phyloP scores from a whole-genome alignment of 345 rosid genomes.

The Heritiera fomes region DNA sequence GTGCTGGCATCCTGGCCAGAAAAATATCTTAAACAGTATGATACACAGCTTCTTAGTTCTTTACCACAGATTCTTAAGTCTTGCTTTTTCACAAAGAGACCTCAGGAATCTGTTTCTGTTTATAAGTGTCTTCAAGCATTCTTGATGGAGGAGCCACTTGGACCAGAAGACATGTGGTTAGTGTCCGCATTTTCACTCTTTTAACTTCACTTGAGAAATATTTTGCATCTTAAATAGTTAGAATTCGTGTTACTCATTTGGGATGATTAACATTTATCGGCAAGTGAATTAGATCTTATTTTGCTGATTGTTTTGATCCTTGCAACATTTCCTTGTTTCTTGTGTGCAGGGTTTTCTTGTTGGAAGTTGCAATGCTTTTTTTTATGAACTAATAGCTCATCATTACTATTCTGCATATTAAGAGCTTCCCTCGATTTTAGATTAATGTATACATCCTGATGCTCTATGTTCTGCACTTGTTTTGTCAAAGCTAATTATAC shows the following conservation, averaged over 20 bases:
- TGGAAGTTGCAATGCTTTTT: neutral
- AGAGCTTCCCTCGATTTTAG: neutral
- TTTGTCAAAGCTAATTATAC: neutral
- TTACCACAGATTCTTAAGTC: conserved; percentile 76
- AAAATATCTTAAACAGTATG: conserved; percentile 58
- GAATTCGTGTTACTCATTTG: neutral
- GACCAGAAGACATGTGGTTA: conserved; percentile 99
- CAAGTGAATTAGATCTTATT: neutral
- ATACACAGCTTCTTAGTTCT: conserved; percentile 55
- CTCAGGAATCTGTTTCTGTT: conserved; percentile 80
- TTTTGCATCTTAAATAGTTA: neutral
- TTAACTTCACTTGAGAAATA: conserved; percentile 15
- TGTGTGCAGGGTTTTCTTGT: neutral
- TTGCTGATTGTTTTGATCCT: conserved; percentile 10
- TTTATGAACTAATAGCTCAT: conserved; percentile 1
- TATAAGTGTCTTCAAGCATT: conserved; percentile 96
- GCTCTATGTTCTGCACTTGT: neutral
- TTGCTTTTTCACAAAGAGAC: conserved; percentile 57
- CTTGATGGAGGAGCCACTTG: conserved; percentile 96
- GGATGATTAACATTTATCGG: conserved; percentile 1
- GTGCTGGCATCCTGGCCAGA: conserved; percentile 80
- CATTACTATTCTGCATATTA: neutral
- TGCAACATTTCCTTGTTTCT: neutral
- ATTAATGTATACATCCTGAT: neutral
- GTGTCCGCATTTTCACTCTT: conserved; percentile 31